These are phyloP conservation scores for Talaromyces islandicus DNA, from an alignment of 2,329 filamentous ascomycete species.

Conservation along the genomic window DNA sequence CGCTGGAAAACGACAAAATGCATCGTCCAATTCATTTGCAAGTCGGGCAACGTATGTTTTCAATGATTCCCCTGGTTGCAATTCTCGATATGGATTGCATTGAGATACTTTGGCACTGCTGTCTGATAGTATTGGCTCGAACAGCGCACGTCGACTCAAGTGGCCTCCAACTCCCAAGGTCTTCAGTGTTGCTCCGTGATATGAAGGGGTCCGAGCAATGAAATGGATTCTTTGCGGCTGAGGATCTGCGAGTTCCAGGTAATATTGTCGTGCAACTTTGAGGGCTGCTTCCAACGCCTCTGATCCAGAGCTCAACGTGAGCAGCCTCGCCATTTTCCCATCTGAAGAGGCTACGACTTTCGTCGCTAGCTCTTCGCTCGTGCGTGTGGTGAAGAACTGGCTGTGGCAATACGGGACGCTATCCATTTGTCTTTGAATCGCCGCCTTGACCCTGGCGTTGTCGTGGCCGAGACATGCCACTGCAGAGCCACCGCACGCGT, in stretches of 20 bases:
- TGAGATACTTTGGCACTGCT: neutral
- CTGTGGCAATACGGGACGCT: constrained; percentile 44
- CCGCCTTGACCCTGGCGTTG: constrained; percentile 53
- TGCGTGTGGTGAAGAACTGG: neutral
- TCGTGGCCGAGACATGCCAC: constrained; percentile 65
- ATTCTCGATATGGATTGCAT: neutral
- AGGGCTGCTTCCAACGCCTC: constrained; percentile 45
- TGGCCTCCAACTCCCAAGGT: constrained; percentile 37
- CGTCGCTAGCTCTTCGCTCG: constrained; percentile 3
- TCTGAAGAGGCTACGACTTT: neutral
- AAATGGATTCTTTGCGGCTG: constrained; percentile 35
- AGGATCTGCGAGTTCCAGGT: constrained; percentile 29
- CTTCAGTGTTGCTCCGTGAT: constrained; percentile 48
- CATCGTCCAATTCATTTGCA: constrained; percentile 58
- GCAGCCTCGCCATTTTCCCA: neutral
- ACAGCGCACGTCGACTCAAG: constrained; percentile 26
- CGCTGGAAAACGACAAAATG: constrained; percentile 59
- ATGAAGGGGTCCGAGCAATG: constrained; percentile 42
- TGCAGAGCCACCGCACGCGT: constrained; percentile 65
- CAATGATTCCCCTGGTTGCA: constrained; percentile 17
- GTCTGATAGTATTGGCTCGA: constrained; percentile 12
- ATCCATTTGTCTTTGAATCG: constrained; percentile 53
- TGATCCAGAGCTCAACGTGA: constrained; percentile 7
- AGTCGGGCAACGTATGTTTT: constrained; percentile 56
- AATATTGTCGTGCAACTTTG: constrained; percentile 47